These are phyloP conservation scores for Exsudoporus frostii DNA, from an alignment of 768 basidiomycete species.

Conservation along the genomic window DNA sequence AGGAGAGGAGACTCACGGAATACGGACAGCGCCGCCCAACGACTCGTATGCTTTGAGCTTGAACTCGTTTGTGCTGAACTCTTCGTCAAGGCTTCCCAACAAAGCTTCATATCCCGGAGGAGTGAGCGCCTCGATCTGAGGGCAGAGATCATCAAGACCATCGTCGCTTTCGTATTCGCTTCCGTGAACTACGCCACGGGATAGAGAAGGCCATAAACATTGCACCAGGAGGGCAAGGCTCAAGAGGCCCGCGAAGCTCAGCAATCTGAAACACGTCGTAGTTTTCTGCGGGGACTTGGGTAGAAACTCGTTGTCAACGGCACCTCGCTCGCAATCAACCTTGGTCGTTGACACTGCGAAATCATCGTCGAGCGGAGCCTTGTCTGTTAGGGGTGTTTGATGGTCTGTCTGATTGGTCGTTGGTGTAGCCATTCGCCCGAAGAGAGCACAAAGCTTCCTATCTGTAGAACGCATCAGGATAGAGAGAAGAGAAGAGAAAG, in stretches of 20 bases:
- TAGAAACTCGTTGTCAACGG: not conserved
- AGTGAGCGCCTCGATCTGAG: conserved; percentile 22
- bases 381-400: conserved; percentile 1
- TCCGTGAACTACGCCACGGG: not conserved
- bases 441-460: conserved; percentile 6
- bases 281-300: not conserved
- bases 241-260: conserved; percentile 9
- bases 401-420: not conserved
- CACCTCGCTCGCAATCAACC: conserved; percentile 14
- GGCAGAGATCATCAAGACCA: conserved; percentile 21
- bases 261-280: not conserved
- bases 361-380: not conserved
- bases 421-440: conserved; percentile 1
- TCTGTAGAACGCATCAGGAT: conserved; percentile 2
- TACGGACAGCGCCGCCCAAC: conserved; percentile 35
- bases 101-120: conserved; percentile 15
- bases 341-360: not conserved
- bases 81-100: conserved; percentile 22
- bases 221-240: conserved; percentile 2
- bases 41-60: conserved; percentile 30
- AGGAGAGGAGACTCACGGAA: conserved; percentile 23
- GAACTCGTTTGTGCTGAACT: conserved; percentile 25
- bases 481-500: not conserved
- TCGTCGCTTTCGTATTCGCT: not conserved
- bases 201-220: conserved; percentile 1